A percentile compares a stretch with the other conserved stretches of the same genome.
phyloP scores from a whole-genome alignment of 1,284 basidiomycete species.

The Butyriboletus appendiculatus region DNA sequence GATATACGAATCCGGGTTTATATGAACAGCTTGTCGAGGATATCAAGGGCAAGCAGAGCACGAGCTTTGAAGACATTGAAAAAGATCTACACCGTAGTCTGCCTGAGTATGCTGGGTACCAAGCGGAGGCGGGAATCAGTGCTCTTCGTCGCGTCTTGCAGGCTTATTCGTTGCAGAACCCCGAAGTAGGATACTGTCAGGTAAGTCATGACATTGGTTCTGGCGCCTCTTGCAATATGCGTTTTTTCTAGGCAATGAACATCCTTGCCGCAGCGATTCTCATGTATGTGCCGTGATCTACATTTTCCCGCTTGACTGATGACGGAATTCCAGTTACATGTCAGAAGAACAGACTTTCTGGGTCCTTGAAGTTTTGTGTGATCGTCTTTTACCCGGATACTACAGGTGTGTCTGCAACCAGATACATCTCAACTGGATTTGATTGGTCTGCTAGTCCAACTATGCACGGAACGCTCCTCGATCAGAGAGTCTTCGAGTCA shows the following conservation, averaged over 20 bases:
- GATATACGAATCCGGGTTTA: conserved; percentile 84
- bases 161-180: conserved; percentile 97
- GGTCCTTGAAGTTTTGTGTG: conserved; percentile 94
- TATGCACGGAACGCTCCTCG: conserved; percentile 98
- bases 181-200: conserved; percentile 88
- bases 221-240: not conserved
- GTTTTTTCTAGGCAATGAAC: conserved; percentile 78
- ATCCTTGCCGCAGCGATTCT: conserved; percentile 90
- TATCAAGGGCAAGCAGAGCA: conserved; percentile 79
- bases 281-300: conserved; percentile 57
- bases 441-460: conserved; percentile 64
- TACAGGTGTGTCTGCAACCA: conserved; percentile 72
- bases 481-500: conserved; percentile 97
- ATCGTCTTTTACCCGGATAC: conserved; percentile 94
- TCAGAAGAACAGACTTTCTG: conserved; percentile 99
- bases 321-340: conserved; percentile 73
- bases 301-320: conserved; percentile 16
- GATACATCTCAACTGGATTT: not conserved
- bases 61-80: conserved; percentile 98
- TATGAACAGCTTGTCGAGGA: conserved; percentile 83
- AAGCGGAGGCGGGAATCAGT: conserved; percentile 82
- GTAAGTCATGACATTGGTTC: conserved; percentile 40
- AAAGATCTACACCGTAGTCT: conserved; percentile 96
- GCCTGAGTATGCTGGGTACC: conserved; percentile 94
- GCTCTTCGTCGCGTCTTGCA: conserved; percentile 90